Evolutionary conservation across 2,329 filamentous ascomycete genomes (phyloP), one percentile per base, ranked within the genome.

Genomic region (Trematosphaeria pertusa): DNA sequence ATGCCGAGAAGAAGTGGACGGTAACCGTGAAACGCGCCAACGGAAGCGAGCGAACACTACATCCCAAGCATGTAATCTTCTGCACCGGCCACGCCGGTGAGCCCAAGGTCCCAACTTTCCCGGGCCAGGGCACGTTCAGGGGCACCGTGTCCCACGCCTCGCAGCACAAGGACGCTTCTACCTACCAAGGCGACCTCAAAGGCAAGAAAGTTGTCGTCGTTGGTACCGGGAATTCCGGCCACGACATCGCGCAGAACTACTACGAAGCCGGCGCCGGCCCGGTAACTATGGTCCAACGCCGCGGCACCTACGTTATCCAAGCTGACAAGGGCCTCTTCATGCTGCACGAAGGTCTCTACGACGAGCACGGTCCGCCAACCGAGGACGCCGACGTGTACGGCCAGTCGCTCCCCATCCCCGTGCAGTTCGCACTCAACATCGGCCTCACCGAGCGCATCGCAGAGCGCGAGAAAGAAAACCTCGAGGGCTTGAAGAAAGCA

Each of bases 231-330:
- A 89, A 88, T 67, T 87, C 84, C 0, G 84, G 77, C 5, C 84
- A 87, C 56, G 87, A 89, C 52, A 88, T 88, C 44, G 81, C 84
- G 0, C 85, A 88, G 46, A 84, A 88, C 52, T 88, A 80, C 58
- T 77, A 81, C 26, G 85, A 88, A 56, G 82, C 84, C 38, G 87
- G 87, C 0, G 85, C 85, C 51, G 74, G 82, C 2, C 73, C 82
- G 3, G 81, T 88, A 1, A 89, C 87, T 0, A 85, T 90, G 67
- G 78, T 90, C 0, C 87, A 90, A 68, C 80, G 87, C 3, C 84
- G 81, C 1, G 81, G 79, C 6, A 89, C 87, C 0, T 82, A 80
- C 43, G 84, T 90, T 3, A 75, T 88, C 0, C 81, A 83, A 0
- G 83, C 81, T 6, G 76, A 83, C 5, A 72, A 76, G 2, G 75